Conservation (phyloP, 2,329 filamentous ascomycete species). For the Boeremia exigua region DNA sequence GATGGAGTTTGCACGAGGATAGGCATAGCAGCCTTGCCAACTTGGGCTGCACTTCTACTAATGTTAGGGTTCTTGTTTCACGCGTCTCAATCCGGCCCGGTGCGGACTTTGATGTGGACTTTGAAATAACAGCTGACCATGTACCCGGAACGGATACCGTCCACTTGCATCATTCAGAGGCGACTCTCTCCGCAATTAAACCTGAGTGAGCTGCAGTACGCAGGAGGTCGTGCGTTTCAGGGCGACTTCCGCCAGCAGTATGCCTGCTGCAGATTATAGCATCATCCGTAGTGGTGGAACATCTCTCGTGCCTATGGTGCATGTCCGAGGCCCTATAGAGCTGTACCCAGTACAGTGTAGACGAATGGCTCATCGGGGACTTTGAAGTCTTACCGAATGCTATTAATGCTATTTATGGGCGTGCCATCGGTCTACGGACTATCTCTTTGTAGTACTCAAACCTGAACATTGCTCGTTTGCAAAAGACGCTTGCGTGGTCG, state of each 20-base stretch:
- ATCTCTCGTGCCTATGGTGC: background rate
- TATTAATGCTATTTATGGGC: too few species aligned
- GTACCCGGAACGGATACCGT: background rate
- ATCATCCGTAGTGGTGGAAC: background rate
- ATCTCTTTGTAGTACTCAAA: too few species aligned
- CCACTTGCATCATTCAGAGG: background rate
- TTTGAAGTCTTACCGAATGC: background rate
- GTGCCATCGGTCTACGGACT: too few species aligned
- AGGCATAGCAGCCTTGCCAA: slow-evolving; percentile 11
- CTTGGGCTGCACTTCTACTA: slow-evolving; percentile 2
- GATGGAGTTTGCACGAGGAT: slow-evolving; percentile 10
- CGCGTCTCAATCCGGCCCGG: slow-evolving; percentile 9
- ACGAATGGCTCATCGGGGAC: background rate
- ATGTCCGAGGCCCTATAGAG: background rate
- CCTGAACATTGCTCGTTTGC: too few species aligned
- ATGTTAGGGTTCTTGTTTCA: slow-evolving; percentile 8
- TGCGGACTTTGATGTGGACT: background rate
- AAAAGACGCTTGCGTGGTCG: too few species aligned
- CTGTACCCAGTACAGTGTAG: background rate
- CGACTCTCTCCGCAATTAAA: slow-evolving; percentile 9
- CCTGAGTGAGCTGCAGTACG: background rate
- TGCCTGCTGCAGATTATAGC: slow-evolving; percentile 10
- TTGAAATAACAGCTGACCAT: slow-evolving; percentile 4
- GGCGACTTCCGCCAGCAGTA: slow-evolving; percentile 2
- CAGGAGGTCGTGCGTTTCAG: background rate